A percentile compares a stretch with the other conserved stretches of the same genome.
Evolutionary conservation across 495 filamentous ascomycete genomes (phyloP).

Genomic region (Penicillium lividum): DNA sequence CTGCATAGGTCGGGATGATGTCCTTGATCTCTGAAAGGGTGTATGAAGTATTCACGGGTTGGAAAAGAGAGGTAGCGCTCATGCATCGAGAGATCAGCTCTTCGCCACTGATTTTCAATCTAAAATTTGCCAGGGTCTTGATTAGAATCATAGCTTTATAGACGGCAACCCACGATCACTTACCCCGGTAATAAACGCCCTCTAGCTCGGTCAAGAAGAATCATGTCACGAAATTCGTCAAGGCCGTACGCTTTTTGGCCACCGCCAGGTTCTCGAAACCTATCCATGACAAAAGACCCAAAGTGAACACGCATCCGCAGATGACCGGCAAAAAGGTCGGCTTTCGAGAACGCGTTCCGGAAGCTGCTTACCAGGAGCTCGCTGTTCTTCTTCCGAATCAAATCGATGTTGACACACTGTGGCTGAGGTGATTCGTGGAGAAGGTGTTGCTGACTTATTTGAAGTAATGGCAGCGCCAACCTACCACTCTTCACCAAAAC

Average conservation of each 20-base stretch:
- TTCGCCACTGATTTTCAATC: conserved; percentile 5
- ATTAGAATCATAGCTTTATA: not conserved
- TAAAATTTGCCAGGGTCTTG: not conserved
- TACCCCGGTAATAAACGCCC: conserved; percentile 44
- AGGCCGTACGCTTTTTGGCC: conserved; percentile 39
- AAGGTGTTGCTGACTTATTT: not conserved
- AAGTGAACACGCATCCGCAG: conserved; percentile 59
- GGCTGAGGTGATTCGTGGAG: not conserved
- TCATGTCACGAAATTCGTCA: conserved; percentile 51
- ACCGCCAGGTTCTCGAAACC: conserved; percentile 41
- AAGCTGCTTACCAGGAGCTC: conserved; percentile 28
- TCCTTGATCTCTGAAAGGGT: conserved; percentile 19
- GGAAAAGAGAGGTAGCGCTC: conserved; percentile 46
- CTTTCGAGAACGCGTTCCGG: conserved; percentile 28
- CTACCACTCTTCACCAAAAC: not conserved
- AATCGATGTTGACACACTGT: not conserved
- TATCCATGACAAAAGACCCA: conserved; percentile 52
- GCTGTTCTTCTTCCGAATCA: not conserved
- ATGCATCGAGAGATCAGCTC: conserved; percentile 1
- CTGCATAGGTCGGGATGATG: conserved; percentile 36
- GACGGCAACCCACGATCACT: conserved; percentile 5
- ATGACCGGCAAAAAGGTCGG: conserved; percentile 39
- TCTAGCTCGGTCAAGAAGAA: conserved; percentile 38
- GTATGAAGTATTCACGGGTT: conserved; percentile 42
- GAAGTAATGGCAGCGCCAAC: not conserved